Conservation (phyloP, 2,329 filamentous ascomycete genomes). For the Onygenales sp. region DNA sequence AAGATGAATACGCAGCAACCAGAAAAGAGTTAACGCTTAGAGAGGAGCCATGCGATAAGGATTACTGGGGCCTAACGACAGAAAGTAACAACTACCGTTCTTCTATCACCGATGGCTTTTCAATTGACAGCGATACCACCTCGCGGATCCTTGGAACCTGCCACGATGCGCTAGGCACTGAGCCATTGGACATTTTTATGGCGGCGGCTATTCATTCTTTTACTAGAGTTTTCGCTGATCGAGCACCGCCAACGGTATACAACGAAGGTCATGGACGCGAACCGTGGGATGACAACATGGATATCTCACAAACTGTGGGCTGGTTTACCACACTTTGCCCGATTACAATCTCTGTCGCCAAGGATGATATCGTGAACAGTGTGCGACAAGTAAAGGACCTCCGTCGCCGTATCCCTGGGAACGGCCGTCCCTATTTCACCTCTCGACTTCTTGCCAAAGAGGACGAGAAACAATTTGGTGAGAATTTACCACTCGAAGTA, state of each 20-base stretch:
- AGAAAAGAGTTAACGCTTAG: slow-evolving; percentile 17
- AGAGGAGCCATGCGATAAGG: slow-evolving; percentile 22
- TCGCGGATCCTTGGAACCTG: slow-evolving; percentile 22
- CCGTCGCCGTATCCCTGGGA: slow-evolving; percentile 23
- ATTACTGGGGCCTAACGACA: slow-evolving; percentile 29
- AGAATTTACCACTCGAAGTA: slow-evolving; percentile 32
- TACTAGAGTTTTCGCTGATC: slow-evolving; percentile 31
- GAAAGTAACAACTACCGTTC: slow-evolving; percentile 25
- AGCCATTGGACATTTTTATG: slow-evolving; percentile 29
- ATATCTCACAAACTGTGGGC: slow-evolving; percentile 39
- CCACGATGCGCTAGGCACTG: slow-evolving; percentile 25
- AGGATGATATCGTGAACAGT: slow-evolving; percentile 19
- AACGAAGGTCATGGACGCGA: slow-evolving; percentile 44
- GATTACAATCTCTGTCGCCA: slow-evolving; percentile 22
- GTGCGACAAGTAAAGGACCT: slow-evolving; percentile 30
- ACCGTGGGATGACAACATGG: slow-evolving; percentile 34
- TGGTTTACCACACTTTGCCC: slow-evolving; percentile 44
- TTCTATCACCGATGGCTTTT: slow-evolving; percentile 26
- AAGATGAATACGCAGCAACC: slow-evolving; percentile 17
- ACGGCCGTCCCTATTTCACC: slow-evolving; percentile 28
- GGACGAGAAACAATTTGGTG: slow-evolving; percentile 22
- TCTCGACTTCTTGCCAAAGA: slow-evolving; percentile 18
- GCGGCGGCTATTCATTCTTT: slow-evolving; percentile 36
- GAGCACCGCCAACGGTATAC: slow-evolving; percentile 35
- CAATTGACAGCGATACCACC: slow-evolving; percentile 23